Percentiles rank a stretch among this genome's conserved stretches.
Evolutionary conservation across 2,329 filamentous ascomycete species (phyloP).

Genomic region (Colletotrichum camelliae): DNA sequence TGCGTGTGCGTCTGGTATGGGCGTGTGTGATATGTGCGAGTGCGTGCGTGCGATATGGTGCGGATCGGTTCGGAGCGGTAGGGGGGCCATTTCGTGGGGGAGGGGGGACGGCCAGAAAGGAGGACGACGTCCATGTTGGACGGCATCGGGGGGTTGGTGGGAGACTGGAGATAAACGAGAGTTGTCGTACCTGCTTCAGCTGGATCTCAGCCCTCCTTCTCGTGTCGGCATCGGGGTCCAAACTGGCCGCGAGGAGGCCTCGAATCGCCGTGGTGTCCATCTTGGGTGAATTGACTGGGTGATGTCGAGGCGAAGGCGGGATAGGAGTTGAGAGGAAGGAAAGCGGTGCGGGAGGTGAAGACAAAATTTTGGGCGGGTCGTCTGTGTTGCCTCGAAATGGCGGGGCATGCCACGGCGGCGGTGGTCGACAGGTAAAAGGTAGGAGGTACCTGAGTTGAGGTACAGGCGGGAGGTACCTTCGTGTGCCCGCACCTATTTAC

Average conservation of each 20-base stretch:
- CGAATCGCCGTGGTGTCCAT: constrained; percentile 81
- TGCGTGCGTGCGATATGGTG: neutral
- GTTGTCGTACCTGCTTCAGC: constrained; percentile 74
- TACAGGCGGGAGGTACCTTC: neutral
- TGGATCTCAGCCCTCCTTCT: constrained; percentile 80
- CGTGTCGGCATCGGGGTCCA: constrained; percentile 76
- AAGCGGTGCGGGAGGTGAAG: constrained; percentile 21
- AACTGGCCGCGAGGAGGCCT: constrained; percentile 78
- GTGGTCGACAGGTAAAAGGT: neutral
- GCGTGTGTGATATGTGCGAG: constrained; percentile 4
- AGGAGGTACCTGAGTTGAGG: neutral
- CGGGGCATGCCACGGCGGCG: constrained; percentile 22
- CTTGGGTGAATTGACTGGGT: constrained; percentile 30
- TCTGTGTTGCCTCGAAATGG: constrained; percentile 24
- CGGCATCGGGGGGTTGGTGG: neutral
- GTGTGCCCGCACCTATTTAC: neutral
- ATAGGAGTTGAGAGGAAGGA: constrained; percentile 24
- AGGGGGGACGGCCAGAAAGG: constrained; percentile 1
- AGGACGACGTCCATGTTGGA: neutral
- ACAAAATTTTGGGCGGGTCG: constrained; percentile 27
- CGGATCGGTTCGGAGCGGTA: constrained; percentile 17
- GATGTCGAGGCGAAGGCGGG: constrained; percentile 23
- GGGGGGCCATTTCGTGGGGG: constrained; percentile 19
- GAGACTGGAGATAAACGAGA: neutral
- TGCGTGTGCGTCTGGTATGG: neutral